Conservation (phyloP, 2,329 filamentous ascomycete genomes). For the Beauveria varroae region DNA sequence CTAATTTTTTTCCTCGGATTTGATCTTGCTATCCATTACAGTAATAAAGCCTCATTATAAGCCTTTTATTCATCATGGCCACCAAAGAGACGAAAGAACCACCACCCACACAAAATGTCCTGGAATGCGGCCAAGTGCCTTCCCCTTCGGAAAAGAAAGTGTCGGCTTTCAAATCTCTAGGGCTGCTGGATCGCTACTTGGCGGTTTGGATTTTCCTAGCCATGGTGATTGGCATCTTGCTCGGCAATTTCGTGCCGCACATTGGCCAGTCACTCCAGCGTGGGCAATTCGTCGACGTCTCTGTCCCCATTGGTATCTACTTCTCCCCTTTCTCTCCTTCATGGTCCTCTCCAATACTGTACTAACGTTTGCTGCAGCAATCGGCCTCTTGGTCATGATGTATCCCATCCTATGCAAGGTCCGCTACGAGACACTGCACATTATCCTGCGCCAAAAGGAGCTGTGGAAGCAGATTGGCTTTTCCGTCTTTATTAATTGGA, state of each 20-base stretch:
- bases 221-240: slow-evolving; percentile 61
- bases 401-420: slow-evolving; percentile 78
- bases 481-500: slow-evolving; percentile 66
- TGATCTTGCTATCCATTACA: too few relatives aligned
- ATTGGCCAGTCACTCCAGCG: slow-evolving; percentile 52
- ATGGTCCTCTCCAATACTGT: neutral
- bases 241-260: slow-evolving; percentile 59
- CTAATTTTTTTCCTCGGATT: neutral
- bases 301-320: slow-evolving; percentile 47
- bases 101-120: neutral
- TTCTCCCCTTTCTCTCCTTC: too few relatives aligned
- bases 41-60: too few relatives aligned
- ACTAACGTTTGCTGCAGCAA: slow-evolving; percentile 33
- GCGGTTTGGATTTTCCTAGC: slow-evolving; percentile 65
- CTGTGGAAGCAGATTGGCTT: slow-evolving; percentile 67
- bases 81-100: neutral
- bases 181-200: slow-evolving; percentile 48
- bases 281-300: slow-evolving; percentile 57
- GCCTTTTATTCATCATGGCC: neutral
- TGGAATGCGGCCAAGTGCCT: neutral
- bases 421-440: slow-evolving; percentile 61
- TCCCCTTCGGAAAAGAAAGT: slow-evolving; percentile 12
- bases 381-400: slow-evolving; percentile 76
- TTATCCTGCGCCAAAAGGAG: slow-evolving; percentile 45
- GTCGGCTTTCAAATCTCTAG: slow-evolving; percentile 40